Percentiles rank a stretch among this genome's conserved stretches.
These are phyloP conservation scores for Aureobasidium lini DNA, from an alignment of 2,329 filamentous ascomycete species.

Conservation along the genomic window DNA sequence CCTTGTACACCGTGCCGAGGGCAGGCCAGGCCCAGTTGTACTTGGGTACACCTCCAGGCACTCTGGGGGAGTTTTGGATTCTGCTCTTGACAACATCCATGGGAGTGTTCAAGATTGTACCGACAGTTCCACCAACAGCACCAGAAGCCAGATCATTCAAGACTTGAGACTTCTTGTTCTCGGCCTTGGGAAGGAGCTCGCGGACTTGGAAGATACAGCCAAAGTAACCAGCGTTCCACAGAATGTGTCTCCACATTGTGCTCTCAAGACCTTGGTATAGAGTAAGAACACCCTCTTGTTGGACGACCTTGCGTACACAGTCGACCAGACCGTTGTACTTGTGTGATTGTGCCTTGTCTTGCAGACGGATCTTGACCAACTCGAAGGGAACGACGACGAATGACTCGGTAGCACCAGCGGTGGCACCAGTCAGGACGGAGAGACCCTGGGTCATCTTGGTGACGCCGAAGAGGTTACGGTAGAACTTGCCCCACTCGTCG, in stretches of 20 bases:
- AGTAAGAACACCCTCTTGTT: slow-evolving; percentile 73
- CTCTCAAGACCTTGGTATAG: slow-evolving; percentile 96
- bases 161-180: slow-evolving; percentile 73
- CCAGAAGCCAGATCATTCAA: slow-evolving; percentile 83
- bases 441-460: slow-evolving; percentile 85
- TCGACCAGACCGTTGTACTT: slow-evolving; percentile 81
- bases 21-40: slow-evolving; percentile 98
- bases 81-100: slow-evolving; percentile 97
- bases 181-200: slow-evolving; percentile 69
- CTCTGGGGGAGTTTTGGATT: slow-evolving; percentile 87
- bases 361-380: slow-evolving; percentile 94
- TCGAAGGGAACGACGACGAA: slow-evolving; percentile 98
- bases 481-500: slow-evolving; percentile 95
- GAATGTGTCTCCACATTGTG: slow-evolving; percentile 89
- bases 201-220: slow-evolving; percentile 98
- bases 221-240: slow-evolving; percentile 96
- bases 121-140: slow-evolving; percentile 77
- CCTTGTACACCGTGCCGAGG: slow-evolving; percentile 76
- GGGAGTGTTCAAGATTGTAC: slow-evolving; percentile 89
- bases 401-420: slow-evolving; percentile 88
- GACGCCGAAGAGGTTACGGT: slow-evolving; percentile 76
- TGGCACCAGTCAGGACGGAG: slow-evolving; percentile 86
- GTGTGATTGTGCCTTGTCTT: slow-evolving; percentile 86
- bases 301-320: slow-evolving; percentile 72
- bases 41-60: slow-evolving; percentile 76